Evolutionary conservation across 495 filamentous ascomycete species (phyloP).

Genomic region (Podospora didyma): DNA sequence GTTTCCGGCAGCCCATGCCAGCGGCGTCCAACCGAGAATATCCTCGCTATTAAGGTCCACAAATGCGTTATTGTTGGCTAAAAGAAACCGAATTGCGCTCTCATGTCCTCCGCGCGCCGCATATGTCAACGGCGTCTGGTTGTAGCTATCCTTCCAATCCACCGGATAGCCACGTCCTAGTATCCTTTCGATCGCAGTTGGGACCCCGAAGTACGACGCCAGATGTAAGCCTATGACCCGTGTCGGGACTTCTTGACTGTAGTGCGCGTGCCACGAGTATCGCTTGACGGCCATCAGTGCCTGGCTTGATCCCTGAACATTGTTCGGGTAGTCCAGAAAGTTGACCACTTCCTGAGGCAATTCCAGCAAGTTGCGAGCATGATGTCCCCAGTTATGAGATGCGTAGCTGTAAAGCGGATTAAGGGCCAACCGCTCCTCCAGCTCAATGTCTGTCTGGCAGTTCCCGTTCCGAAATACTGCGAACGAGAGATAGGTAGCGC

Average conservation of each 20-base stretch:
- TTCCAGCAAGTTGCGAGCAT: constrained; percentile 20
- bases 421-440: constrained; percentile 19
- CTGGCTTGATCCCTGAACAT: constrained; percentile 16
- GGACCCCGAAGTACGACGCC: not conserved
- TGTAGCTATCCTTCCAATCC: constrained; percentile 1
- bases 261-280: not conserved
- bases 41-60: not conserved
- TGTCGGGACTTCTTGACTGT: not conserved
- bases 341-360: not conserved
- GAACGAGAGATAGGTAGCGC: constrained; percentile 45
- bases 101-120: not conserved
- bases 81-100: no score
- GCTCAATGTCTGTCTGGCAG: constrained; percentile 21
- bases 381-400: constrained; percentile 41
- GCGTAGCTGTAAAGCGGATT: constrained; percentile 42
- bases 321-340: constrained; percentile 18
- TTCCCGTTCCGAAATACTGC: constrained; percentile 26
- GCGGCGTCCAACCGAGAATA: not conserved
- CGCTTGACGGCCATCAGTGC: not conserved
- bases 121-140: constrained; percentile 13
- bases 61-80: not conserved
- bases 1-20: not conserved
- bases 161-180: not conserved
- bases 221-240: not conserved
- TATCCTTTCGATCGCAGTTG: constrained; percentile 7